Evolutionary conservation across 345 rosid species (phyloP), one percentile per base, ranked within the genome.

Genomic region (Moricandia moricandioides): DNA sequence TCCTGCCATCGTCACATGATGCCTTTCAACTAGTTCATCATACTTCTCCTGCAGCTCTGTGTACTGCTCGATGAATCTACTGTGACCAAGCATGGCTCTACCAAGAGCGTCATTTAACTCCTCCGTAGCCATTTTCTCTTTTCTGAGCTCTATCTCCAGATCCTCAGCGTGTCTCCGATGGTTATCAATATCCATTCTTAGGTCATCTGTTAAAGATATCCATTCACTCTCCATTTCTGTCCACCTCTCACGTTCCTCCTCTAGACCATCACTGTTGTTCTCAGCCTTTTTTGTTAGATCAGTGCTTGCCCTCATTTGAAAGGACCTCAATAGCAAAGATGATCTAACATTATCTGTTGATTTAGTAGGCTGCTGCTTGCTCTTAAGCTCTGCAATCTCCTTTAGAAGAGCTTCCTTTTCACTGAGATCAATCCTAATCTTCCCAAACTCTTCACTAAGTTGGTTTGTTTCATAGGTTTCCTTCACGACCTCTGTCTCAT

Each of bases 161-260:
- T 83, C 83, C 84, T 94, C 97, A 27, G 97, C 89, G 6, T 75
- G 89, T 52, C 69, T 81, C 24, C 97, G 91, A 47, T 81, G 84
- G 40, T 83, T 69, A 65, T 94, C 97, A 10, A 91, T 82, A 76
- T 90, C 97, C 67, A 87, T 76, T 74, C 98, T 87, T 74, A 94
- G 88, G 47, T 90, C 98, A 78, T 91, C 98, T 8, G 98, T 91
- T 74, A 94, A 78, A 10, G 88, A 90, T 55, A 94, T 94, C 98
- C 98, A 94, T 3, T 91, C 97, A 29, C 97, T 90, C 84, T 94
- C 96, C 93, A 91, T 90, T 82, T 94, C 97, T 71, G 86, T 90
- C 98, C 97, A 91, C 81, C 88, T 84, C 43, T 90, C 84, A 75
- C 91, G 85, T 79, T 91, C 98, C 70, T 37, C 83, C 84, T 84